Percentiles rank a stretch among this genome's conserved stretches.
Evolutionary conservation across 1,284 basidiomycete genomes (phyloP).

Genomic region (Sphaerobolus stellatus): DNA sequence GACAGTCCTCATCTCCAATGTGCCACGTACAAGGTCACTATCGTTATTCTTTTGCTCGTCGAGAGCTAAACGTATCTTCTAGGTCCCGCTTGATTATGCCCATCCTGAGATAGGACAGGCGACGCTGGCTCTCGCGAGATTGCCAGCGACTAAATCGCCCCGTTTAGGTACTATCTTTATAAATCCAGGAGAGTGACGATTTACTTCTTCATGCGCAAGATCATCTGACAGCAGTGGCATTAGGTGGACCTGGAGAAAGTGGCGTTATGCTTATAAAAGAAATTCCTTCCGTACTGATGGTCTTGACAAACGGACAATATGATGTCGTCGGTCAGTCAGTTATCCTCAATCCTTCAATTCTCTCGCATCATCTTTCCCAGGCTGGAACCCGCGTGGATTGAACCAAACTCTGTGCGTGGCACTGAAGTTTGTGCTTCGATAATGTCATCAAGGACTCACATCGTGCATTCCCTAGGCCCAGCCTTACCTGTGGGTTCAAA

Average conservation of each 20-base stretch:
- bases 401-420: too few relatives aligned
- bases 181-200: constrained; percentile 5
- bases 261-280: constrained; percentile 4
- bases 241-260: constrained; percentile 12
- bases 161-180: constrained; percentile 7
- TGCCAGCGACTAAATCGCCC: not conserved
- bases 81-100: constrained; percentile 7
- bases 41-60: too few relatives aligned
- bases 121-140: constrained; percentile 5
- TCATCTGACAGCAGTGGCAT: not conserved
- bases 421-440: too few relatives aligned
- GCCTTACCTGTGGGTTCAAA: not conserved
- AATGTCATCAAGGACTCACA: too few relatives aligned
- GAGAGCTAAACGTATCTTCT: too few relatives aligned
- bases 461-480: not conserved
- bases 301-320: constrained; percentile 1
- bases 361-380: not conserved
- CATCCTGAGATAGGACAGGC: not conserved
- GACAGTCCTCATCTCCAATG: too few relatives aligned
- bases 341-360: not conserved
- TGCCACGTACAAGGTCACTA: too few relatives aligned
- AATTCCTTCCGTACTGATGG: not conserved
- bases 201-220: not conserved
- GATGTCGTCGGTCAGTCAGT: constrained; percentile 1
- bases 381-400: constrained; percentile 22